Conservation (phyloP, 2,329 filamentous ascomycete species). For the Conoideocrella luteorostrata region DNA sequence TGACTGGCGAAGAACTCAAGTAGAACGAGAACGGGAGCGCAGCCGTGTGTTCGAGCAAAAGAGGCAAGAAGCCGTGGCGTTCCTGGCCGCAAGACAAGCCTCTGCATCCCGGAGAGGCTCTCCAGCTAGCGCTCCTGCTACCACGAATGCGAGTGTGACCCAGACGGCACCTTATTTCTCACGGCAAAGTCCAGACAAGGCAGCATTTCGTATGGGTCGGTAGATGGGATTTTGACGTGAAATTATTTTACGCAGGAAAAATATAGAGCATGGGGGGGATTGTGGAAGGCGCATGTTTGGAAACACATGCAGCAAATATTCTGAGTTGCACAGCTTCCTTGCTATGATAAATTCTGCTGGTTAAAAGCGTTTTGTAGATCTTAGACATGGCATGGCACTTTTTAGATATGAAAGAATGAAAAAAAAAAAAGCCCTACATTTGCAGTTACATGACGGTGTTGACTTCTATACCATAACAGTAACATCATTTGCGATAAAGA, state of each 20-base stretch:
- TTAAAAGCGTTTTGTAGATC: too few species aligned
- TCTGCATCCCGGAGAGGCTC: constrained; percentile 22
- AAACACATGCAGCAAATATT: too few species aligned
- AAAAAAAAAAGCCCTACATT: too few species aligned
- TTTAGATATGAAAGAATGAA: too few species aligned
- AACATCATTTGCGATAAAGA: too few species aligned
- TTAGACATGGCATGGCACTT: too few species aligned
- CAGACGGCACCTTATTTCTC: constrained; percentile 9
- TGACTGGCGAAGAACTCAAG: constrained; percentile 30
- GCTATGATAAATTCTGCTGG: too few species aligned
- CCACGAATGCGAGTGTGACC: constrained; percentile 10
- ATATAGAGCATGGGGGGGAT: background rate
- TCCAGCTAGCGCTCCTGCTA: constrained; percentile 20
- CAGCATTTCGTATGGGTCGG: background rate
- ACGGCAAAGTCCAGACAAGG: constrained; percentile 12
- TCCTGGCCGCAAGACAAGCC: constrained; percentile 25
- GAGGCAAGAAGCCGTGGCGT: constrained; percentile 39
- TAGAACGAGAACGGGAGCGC: constrained; percentile 41
- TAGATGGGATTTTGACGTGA: background rate
- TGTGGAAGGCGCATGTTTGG: too few species aligned
- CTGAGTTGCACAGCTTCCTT: too few species aligned
- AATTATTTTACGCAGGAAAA: too few species aligned
- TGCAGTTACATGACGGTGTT: too few species aligned
- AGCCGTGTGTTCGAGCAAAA: constrained; percentile 43
- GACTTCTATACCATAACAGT: too few species aligned